Evolutionary conservation across 768 basidiomycete genomes (phyloP).

Genomic region (Mycena polygramma): DNA sequence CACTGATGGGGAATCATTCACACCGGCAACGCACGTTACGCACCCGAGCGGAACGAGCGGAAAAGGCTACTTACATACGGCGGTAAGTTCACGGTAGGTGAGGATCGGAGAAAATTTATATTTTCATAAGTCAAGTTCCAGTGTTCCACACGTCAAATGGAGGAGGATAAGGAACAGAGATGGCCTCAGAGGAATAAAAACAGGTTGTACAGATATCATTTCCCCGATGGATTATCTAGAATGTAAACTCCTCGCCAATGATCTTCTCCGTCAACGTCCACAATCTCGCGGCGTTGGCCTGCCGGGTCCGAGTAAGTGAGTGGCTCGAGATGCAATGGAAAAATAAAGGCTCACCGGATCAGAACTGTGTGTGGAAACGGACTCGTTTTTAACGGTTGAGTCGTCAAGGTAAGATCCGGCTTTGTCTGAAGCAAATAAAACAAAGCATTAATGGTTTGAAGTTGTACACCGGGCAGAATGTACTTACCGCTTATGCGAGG

Average conservation of each 20-base stretch:
- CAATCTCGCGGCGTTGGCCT: neutral
- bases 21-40: too few relatives aligned
- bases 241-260: neutral
- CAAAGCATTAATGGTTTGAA: neutral
- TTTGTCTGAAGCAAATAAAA: neutral
- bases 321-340: neutral
- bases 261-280: neutral
- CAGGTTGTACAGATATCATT: too few relatives aligned
- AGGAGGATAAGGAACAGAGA: too few relatives aligned
- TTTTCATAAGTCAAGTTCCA: too few relatives aligned
- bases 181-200: too few relatives aligned
- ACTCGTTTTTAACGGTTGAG: neutral
- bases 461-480: too few relatives aligned
- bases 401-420: neutral
- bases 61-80: too few relatives aligned
- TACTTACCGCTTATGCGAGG: neutral
- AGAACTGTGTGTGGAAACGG: neutral
- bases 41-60: too few relatives aligned
- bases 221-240: neutral
- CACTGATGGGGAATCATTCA: too few relatives aligned
- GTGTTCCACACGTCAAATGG: too few relatives aligned
- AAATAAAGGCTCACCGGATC: neutral
- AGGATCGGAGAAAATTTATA: too few relatives aligned
- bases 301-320: neutral
- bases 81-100: too few relatives aligned